Evolutionary conservation across 2,329 filamentous ascomycete species (phyloP).

Genomic region (Cytospora schulzeri): DNA sequence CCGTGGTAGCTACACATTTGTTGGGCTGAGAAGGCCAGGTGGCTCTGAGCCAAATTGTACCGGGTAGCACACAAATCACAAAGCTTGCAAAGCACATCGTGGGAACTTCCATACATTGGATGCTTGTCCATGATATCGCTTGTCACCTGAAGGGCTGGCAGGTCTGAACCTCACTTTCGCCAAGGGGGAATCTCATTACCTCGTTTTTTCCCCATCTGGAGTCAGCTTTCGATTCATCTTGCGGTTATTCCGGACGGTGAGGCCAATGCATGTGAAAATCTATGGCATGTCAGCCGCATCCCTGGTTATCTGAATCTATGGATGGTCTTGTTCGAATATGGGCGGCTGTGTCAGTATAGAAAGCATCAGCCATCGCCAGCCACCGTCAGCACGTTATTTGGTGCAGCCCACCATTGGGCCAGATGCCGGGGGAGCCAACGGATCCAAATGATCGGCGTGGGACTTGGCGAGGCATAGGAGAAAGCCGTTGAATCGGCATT

Average conservation of each 20-base stretch:
- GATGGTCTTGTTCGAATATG: neutral
- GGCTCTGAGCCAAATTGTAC: neutral
- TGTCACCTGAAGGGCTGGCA: neutral
- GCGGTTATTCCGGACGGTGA: neutral
- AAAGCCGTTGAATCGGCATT: neutral
- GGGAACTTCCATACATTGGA: neutral
- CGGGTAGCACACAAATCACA: neutral
- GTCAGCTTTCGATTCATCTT: neutral
- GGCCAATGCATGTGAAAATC: neutral
- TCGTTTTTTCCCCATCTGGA: neutral
- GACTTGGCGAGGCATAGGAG: neutral
- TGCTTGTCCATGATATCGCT: neutral
- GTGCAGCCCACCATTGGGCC: neutral
- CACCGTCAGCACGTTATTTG: neutral
- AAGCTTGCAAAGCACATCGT: neutral
- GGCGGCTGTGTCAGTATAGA: neutral
- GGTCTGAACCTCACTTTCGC: neutral
- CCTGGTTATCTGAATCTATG: neutral
- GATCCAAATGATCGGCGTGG: neutral
- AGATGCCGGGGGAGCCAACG: neutral
- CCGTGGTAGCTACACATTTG: neutral
- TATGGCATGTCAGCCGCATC: neutral
- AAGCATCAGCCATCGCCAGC: neutral
- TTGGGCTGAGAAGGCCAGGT: neutral
- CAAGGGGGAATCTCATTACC: neutral